Evolutionary conservation across 176 grass and related monocot genomes (phyloP), one percentile per base, ranked within the genome.

Genomic region (Aegilops umbellulata): DNA sequence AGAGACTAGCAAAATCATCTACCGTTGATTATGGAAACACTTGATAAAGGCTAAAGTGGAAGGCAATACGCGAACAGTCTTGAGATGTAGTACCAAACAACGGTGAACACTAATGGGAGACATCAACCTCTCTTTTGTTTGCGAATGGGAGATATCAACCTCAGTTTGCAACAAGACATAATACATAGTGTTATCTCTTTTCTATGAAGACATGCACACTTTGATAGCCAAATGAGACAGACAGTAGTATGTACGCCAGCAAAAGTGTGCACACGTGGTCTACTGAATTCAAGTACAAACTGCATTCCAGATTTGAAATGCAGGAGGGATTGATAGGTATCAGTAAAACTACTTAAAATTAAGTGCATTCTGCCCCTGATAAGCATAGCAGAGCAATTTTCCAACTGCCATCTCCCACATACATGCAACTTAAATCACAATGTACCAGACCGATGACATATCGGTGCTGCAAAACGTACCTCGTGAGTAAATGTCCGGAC

Each of bases 401-500:
- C 6, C 83, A 81, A 9, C 69, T 17, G 7, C 1, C 3, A 20
- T n/a, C 4, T 0, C 11, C 29, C 2, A 46, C 8, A 10, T 10
- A 49, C 6, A 69, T 4, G 0, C 11, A 38, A 15, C 76, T 31
- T 14, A 75, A 83, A 66, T 27, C 44, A 60, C 11, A 68, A 36
- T 4, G 7, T 38, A 66, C 19, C 14, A 57, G 29, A 64, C 19
- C 0, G 6, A 55, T 3, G 7, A 47, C 63, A 15, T 20, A 22
- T 3, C 2, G 0, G 23, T 6, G 49, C 61, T 13, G 12, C 29
- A 39, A 80, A 68, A 46, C 8, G 13, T 39, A 97, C 96, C 93
- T 98, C 93, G 5, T 95, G 96, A 80, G 96, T 95, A 55, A 95
- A 98, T 46, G 96, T 95, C 79, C 88, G 86, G 24, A 95, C 87